These are phyloP conservation scores for Angomonas desouzai DNA, from an alignment of 208 protist species.

Conservation along the genomic window DNA sequence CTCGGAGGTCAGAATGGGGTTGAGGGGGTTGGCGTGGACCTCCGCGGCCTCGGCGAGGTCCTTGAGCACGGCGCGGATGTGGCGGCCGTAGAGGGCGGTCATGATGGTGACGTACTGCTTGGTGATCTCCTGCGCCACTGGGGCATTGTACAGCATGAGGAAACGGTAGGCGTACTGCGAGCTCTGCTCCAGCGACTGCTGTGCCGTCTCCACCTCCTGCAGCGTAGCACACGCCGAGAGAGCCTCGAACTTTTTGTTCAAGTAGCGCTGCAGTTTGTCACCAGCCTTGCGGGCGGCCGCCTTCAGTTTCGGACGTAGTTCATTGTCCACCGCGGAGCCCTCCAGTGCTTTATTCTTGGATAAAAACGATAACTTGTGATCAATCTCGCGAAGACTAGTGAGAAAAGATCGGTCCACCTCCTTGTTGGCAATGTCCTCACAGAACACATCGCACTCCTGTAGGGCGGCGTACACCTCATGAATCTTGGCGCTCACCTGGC, in stretches of 20 bases:
- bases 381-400: conserved; percentile 61
- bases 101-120: conserved; percentile 66
- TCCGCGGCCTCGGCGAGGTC: conserved; percentile 46
- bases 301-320: conserved; percentile 72
- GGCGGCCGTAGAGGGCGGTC: conserved; percentile 42
- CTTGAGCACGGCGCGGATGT: conserved; percentile 29
- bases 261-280: conserved; percentile 73
- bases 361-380: conserved; percentile 66
- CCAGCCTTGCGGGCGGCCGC: conserved; percentile 64
- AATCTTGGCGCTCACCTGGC: conserved; percentile 67
- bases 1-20: conserved; percentile 58
- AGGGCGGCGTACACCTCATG: conserved; percentile 77
- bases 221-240: conserved; percentile 36
- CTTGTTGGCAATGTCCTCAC: conserved; percentile 64
- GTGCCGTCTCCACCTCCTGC: conserved; percentile 32
- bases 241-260: conserved; percentile 44
- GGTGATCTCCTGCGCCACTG: conserved; percentile 48
- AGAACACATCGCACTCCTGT: conserved; percentile 84
- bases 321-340: conserved; percentile 72
- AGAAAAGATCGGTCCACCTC: conserved; percentile 68
- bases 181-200: conserved; percentile 53
- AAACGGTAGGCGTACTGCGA: conserved; percentile 74
- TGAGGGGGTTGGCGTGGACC: conserved; percentile 41
- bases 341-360: conserved; percentile 67
- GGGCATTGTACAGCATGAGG: conserved; percentile 67